phyloP scores from a whole-genome alignment of 768 basidiomycete genomes.

The Pleurotus giganteus region DNA sequence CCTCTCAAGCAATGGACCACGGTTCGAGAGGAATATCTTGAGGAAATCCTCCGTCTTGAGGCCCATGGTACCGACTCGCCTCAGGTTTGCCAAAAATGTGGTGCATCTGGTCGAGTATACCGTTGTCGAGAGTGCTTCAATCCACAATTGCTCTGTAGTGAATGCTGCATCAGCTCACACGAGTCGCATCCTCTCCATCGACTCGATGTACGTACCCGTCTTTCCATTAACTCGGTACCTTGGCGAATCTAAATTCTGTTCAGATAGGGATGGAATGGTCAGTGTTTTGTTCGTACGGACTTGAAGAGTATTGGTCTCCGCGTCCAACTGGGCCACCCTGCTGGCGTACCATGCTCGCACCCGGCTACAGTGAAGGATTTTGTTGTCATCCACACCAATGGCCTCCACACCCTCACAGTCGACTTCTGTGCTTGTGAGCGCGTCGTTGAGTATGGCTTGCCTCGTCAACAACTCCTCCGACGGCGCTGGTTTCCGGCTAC shows the following conservation, averaged over 20 bases:
- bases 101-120: not conserved
- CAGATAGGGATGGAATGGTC: conserved; percentile 11
- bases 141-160: not conserved
- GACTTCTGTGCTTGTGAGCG: conserved; percentile 29
- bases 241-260: not conserved
- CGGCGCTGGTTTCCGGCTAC: conserved; percentile 31
- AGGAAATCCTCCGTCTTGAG: not conserved
- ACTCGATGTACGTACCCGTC: not conserved
- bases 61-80: not conserved
- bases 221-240: not conserved
- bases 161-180: not conserved
- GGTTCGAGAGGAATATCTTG: not conserved
- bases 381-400: conserved; percentile 26
- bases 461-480: conserved; percentile 27
- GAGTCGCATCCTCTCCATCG: not conserved
- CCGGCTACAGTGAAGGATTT: conserved; percentile 19
- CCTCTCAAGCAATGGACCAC: not conserved
- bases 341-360: not conserved
- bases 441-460: conserved; percentile 1
- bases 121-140: not conserved
- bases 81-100: not conserved
- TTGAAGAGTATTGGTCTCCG: conserved; percentile 7
- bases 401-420: conserved; percentile 27
- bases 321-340: conserved; percentile 9
- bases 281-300: not conserved